Evolutionary conservation across 192 early-diverging fungal genomes (phyloP).

Genomic region (Entomortierella chlamydospora): DNA sequence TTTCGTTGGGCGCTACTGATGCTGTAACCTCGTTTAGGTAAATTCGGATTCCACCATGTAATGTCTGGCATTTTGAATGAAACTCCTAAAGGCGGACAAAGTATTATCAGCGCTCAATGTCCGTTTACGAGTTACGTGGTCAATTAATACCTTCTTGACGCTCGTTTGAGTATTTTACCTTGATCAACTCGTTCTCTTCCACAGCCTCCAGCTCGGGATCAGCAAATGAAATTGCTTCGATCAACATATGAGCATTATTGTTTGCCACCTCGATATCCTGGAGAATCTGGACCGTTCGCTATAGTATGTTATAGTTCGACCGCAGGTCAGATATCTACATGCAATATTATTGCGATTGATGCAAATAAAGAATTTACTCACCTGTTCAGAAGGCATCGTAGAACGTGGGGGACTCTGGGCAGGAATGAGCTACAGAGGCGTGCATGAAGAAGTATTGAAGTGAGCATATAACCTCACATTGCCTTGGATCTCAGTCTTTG

Average conservation of each 20-base stretch:
- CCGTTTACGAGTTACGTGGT: not conserved
- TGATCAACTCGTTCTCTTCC: conserved; percentile 64
- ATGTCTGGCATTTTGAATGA: conserved; percentile 15
- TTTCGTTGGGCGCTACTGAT: not conserved
- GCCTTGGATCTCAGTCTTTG: no score
- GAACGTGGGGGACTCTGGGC: not conserved
- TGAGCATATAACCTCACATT: not conserved
- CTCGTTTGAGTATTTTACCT: conserved; percentile 55
- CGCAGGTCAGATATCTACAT: not conserved
- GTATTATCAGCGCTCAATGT: not conserved
- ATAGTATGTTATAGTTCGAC: not conserved
- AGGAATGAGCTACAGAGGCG: no score
- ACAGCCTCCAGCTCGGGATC: conserved; percentile 65
- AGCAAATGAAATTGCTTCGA: conserved; percentile 63
- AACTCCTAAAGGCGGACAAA: conserved; percentile 14
- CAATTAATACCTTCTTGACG: not conserved
- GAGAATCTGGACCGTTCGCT: conserved; percentile 46
- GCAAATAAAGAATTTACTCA: not conserved
- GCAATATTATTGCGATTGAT: not conserved
- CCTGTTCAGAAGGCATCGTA: not conserved
- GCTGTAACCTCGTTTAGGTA: not conserved
- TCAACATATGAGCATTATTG: conserved; percentile 63
- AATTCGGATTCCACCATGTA: conserved; percentile 7
- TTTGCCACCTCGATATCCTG: conserved; percentile 64
- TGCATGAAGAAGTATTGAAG: not conserved